Evolutionary conservation across 2,329 filamentous ascomycete genomes (phyloP), one percentile per base, ranked within the genome.

Genomic region (Lecanicillium sp.): DNA sequence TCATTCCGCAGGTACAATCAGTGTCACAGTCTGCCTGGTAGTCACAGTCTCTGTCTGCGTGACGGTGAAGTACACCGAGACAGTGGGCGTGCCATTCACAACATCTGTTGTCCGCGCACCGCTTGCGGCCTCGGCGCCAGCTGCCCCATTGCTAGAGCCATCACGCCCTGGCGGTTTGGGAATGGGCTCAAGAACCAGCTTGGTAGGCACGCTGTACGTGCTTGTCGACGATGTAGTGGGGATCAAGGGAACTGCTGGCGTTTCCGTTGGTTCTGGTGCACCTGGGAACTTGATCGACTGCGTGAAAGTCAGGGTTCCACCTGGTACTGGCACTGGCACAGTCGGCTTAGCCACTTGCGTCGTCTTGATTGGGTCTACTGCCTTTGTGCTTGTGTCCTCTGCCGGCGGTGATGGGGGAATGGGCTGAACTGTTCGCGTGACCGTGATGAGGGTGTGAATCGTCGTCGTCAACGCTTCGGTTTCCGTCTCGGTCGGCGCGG

Each of bases 61-160:
- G 3, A 64, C 56, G 4, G 62, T 63, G 19, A 61, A 49, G 42
- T 50, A 58, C 10, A 62, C 46, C 1, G 59, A 61, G 25, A 62
- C 56, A 9, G 59, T 61, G 3, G 56, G 54, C n/a, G 51, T 53
- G 4, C 58, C 58, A 22, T 54, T 47, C 15, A 56, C 50, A 13
- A 44, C 31, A 5, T 40, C 37, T 1, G 55, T 50, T 5, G 55
- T 51, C 4, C 18, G 49, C 15, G 45, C 43, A 36, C 43, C 44
- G 20, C 19, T 29, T 36, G n/a, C 39, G 9, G 35, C 22, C 22
- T 11, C 22, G 6, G 22, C 22, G 22, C 22, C 22, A 11, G 7
- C 22, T 25, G 22, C 22, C 11, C 11, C 29, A 14, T 20, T 17
- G n/a, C 28, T 34, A 17, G 14, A 19, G 12, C 27, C 19, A 31